Evolutionary conservation across 2,329 filamentous ascomycete genomes (phyloP), one percentile per base, ranked within the genome.

Genomic region (Epichloe uncinata): DNA sequence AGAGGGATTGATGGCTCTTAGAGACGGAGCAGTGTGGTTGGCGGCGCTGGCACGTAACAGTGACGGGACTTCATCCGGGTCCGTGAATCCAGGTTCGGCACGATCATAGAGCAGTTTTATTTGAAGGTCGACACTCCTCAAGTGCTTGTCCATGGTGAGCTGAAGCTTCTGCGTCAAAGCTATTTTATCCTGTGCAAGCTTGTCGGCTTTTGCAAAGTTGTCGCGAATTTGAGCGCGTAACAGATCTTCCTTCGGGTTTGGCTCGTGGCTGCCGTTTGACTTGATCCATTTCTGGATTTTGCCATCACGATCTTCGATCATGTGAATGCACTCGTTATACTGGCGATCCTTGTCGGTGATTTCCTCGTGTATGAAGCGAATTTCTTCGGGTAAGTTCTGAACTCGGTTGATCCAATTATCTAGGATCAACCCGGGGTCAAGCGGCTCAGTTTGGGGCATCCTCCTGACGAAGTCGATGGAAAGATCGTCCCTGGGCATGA

Each of bases 281-380:
- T 85, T 86, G 64, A 91, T 87, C 73, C 82, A 90, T 67, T 85
- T 87, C 62, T 94, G 87, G 40, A 93, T 80, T 60, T 82, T 82
- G 48, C 68, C 75, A 61, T 94, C 87, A 56, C 83, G 81, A 52
- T 84, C 81, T 40, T 81, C 77, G 60, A 90, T 87, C 55, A 78
- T 75, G 53, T 79, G 75, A 52, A 82, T 72, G 62, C 83, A 82
- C 45, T 87, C 81, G 60, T 79, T 73, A 57, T 87, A 84, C 55
- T 81, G 74, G 46, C 78, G 75, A 63, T 94, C 87, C 65, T 90
- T 91, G 63, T 86, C 83, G 61, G 81, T 74, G 55, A 91, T 86
- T 67, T 93, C 87, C 62, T 90, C 86, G 60, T 90, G 84, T 54
- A 91, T 75, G 69, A 90, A 89, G 18, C 83, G 82, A 52, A 93